These are phyloP conservation scores for Fusarium compactum DNA, from an alignment of 2,329 filamentous ascomycete species.

Conservation along the genomic window DNA sequence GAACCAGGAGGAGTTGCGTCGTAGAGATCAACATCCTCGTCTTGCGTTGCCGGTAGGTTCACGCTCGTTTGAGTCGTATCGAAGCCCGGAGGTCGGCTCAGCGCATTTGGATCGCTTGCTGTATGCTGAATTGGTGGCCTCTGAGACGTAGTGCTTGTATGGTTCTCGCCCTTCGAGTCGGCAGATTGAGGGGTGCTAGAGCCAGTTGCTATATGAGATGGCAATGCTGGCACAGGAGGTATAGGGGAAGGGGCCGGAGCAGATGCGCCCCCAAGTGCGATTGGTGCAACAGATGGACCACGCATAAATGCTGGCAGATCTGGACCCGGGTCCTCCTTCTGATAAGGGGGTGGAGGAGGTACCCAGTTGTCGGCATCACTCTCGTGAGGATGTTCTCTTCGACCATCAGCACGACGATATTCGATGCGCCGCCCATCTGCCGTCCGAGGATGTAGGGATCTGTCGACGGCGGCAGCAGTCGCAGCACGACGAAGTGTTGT, in stretches of 20 bases:
- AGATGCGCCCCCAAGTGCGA: constrained; percentile 43
- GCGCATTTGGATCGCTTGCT: constrained; percentile 53
- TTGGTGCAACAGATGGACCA: constrained; percentile 58
- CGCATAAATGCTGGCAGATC: constrained; percentile 69
- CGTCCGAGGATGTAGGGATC: constrained; percentile 72
- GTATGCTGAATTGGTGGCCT: constrained; percentile 50
- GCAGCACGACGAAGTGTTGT: constrained; percentile 79
- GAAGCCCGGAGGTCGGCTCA: constrained; percentile 43
- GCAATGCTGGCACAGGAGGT: constrained; percentile 22
- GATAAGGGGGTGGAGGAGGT: constrained; percentile 85
- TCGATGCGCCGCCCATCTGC: constrained; percentile 66
- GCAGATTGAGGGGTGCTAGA: not conserved
- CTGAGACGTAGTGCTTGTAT: constrained; percentile 16
- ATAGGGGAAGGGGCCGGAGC: constrained; percentile 38
- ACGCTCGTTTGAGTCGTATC: constrained; percentile 49
- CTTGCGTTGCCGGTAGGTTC: constrained; percentile 47
- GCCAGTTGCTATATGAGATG: constrained; percentile 2
- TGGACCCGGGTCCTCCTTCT: constrained; percentile 68
- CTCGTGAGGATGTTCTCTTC: constrained; percentile 82
- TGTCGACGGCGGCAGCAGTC: constrained; percentile 80
- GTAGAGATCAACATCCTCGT: constrained; percentile 59
- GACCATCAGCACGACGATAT: constrained; percentile 76
- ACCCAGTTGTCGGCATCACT: constrained; percentile 92
- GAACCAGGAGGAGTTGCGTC: constrained; percentile 62
- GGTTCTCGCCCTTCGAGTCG: constrained; percentile 22